These are phyloP conservation scores for Diaporthe aspalathi DNA, from an alignment of 2,329 filamentous ascomycete genomes.

Conservation along the genomic window DNA sequence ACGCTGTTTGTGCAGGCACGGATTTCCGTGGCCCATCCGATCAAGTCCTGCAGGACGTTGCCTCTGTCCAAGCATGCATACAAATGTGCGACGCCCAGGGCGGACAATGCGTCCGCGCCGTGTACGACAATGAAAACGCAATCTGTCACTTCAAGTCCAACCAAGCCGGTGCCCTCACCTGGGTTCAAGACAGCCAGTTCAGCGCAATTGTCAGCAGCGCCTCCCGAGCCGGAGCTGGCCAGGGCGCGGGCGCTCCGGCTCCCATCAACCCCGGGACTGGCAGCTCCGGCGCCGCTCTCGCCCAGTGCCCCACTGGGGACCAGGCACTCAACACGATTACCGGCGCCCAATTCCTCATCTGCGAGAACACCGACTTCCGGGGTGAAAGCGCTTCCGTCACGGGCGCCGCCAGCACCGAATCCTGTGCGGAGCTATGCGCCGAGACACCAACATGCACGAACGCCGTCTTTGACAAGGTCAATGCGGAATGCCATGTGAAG, in stretches of 20 bases:
- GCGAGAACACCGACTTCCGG: slow-evolving; percentile 9
- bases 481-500: slow-evolving; percentile 16
- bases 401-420: slow-evolving; percentile 1
- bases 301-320: slow-evolving; percentile 14
- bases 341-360: slow-evolving; percentile 4
- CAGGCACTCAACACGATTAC: neutral
- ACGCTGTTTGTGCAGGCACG: neutral
- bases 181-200: slow-evolving; percentile 12
- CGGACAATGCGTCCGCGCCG: slow-evolving; percentile 13
- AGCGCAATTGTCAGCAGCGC: slow-evolving; percentile 2
- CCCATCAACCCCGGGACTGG: slow-evolving; percentile 6
- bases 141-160: slow-evolving; percentile 26
- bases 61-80: neutral
- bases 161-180: slow-evolving; percentile 13
- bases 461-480: slow-evolving; percentile 20
- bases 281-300: neutral
- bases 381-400: slow-evolving; percentile 14
- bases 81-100: slow-evolving; percentile 15
- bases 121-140: slow-evolving; percentile 7
- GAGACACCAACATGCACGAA: slow-evolving; percentile 1
- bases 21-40: slow-evolving; percentile 7
- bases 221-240: slow-evolving; percentile 1
- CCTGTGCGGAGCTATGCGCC: slow-evolving; percentile 17
- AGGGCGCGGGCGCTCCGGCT: neutral
- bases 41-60: slow-evolving; percentile 7